Evolutionary conservation across 805 yeast species (phyloP).

Genomic region (Wickerhamomyces hampshirensis): DNA sequence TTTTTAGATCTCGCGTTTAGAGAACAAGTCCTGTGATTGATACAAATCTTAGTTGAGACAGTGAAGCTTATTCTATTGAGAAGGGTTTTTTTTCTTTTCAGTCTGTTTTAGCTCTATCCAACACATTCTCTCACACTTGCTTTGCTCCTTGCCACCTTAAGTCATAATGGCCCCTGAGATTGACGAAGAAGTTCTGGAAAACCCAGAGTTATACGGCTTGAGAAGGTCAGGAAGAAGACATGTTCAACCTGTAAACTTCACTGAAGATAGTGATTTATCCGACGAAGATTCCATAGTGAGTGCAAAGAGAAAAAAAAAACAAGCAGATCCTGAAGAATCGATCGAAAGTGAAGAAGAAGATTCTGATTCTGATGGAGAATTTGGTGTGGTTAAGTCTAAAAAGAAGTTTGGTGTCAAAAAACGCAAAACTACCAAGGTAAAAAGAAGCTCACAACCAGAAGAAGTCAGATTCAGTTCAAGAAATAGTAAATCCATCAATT

Average conservation of each 20-base stretch:
- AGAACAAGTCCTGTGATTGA: no score
- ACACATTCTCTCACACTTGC: no score
- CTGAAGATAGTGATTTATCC: constrained; percentile 23
- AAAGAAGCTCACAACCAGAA: constrained; percentile 24
- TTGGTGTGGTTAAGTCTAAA: constrained; percentile 28
- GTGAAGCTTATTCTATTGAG: no score
- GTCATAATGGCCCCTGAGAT: constrained; percentile 25
- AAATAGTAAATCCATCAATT: constrained; percentile 60
- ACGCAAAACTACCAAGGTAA: constrained; percentile 17
- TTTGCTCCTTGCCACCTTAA: background rate
- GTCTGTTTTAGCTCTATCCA: no score
- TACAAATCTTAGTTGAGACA: no score
- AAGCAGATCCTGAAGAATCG: constrained; percentile 8
- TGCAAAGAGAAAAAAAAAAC: constrained; percentile 26
- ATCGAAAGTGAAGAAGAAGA: constrained; percentile 24
- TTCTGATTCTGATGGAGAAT: constrained; percentile 35
- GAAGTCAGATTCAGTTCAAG: constrained; percentile 79
- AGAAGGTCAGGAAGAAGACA: constrained; percentile 62
- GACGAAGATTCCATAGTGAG: constrained; percentile 18
- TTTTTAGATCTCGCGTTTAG: no score
- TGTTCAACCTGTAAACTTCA: constrained; percentile 17
- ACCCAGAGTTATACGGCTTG: constrained; percentile 81
- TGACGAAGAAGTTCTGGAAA: constrained; percentile 52
- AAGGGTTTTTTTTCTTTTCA: no score
- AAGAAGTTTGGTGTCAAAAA: constrained; percentile 21